phyloP scores from a whole-genome alignment of 2,329 filamentous ascomycete species.

The Aspergillus aculeatus region DNA sequence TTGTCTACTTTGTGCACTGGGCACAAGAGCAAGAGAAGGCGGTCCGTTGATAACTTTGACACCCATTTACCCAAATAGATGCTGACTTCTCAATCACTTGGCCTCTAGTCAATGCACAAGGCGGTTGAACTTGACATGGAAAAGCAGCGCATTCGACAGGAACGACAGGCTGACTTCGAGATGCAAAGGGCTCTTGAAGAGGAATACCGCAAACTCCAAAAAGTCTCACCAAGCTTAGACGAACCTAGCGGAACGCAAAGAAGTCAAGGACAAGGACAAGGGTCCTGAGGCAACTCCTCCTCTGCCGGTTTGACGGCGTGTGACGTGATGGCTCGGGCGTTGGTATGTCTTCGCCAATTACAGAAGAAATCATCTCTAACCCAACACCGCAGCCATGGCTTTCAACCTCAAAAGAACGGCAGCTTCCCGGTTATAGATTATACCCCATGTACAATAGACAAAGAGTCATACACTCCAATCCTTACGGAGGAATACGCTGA shows the following conservation, averaged over 20 bases:
- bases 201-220: slow-evolving; percentile 88
- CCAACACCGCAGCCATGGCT: background rate
- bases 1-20: slow-evolving; percentile 84
- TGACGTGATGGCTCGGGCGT: background rate
- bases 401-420: background rate
- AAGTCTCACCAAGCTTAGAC: slow-evolving; percentile 58
- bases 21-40: slow-evolving; percentile 80
- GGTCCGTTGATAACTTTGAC: slow-evolving; percentile 54
- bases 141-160: slow-evolving; percentile 83
- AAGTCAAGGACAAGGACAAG: slow-evolving; percentile 19
- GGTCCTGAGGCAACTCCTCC: slow-evolving; percentile 20
- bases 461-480: slow-evolving; percentile 5
- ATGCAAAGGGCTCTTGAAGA: slow-evolving; percentile 81
- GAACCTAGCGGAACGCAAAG: slow-evolving; percentile 20
- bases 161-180: slow-evolving; percentile 92
- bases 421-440: slow-evolving; percentile 16
- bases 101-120: slow-evolving; percentile 77
- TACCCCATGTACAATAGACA: slow-evolving; percentile 21
- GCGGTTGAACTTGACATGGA: slow-evolving; percentile 95
- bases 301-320: background rate
- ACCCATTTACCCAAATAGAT: background rate
- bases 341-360: background rate
- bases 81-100: slow-evolving; percentile 10
- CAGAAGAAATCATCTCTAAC: background rate
- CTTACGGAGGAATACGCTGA: background rate